Percentiles rank a stretch among this genome's conserved stretches.
phyloP scores from a whole-genome alignment of 1,284 basidiomycete species.

The Tilletia setariae region DNA sequence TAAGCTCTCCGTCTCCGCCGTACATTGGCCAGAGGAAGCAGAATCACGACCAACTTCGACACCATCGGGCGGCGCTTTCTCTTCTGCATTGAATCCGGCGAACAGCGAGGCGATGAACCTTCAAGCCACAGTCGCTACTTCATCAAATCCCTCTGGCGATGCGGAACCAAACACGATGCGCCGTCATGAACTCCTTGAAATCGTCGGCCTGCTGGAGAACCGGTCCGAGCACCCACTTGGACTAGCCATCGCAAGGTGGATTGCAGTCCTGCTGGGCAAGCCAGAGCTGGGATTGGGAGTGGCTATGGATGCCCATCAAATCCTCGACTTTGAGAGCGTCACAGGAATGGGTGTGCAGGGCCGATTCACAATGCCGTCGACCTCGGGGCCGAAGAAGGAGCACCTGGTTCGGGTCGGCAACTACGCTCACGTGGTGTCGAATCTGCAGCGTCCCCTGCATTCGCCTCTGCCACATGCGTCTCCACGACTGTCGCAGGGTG shows the following conservation, averaged over 20 bases:
- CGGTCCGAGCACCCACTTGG: constrained; percentile 94
- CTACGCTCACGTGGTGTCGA: constrained; percentile 18
- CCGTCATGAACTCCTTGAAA: constrained; percentile 52
- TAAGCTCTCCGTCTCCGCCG: constrained; percentile 69
- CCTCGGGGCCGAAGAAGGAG: constrained; percentile 13
- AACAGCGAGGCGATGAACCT: neutral
- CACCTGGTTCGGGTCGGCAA: constrained; percentile 44
- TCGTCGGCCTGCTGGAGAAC: constrained; percentile 81
- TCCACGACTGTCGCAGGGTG: neutral
- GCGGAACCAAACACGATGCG: constrained; percentile 16
- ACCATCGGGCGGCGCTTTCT: neutral
- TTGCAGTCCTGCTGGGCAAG: neutral
- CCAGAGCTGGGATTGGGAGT: neutral
- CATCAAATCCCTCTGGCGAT: neutral
- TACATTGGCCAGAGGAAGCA: constrained; percentile 69
- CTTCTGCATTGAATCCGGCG: neutral
- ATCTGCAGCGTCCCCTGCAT: neutral
- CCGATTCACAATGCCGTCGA: constrained; percentile 20
- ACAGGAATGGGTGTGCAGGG: constrained; percentile 79
- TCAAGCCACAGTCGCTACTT: neutral
- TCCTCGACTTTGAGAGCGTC: constrained; percentile 71
- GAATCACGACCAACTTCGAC: constrained; percentile 26
- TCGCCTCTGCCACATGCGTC: constrained; percentile 12
- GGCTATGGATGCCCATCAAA: constrained; percentile 54
- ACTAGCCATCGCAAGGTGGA: constrained; percentile 69